phyloP scores from a whole-genome alignment of 1,139 yeast genomes.

The Kluyveromyces marxianus region DNA sequence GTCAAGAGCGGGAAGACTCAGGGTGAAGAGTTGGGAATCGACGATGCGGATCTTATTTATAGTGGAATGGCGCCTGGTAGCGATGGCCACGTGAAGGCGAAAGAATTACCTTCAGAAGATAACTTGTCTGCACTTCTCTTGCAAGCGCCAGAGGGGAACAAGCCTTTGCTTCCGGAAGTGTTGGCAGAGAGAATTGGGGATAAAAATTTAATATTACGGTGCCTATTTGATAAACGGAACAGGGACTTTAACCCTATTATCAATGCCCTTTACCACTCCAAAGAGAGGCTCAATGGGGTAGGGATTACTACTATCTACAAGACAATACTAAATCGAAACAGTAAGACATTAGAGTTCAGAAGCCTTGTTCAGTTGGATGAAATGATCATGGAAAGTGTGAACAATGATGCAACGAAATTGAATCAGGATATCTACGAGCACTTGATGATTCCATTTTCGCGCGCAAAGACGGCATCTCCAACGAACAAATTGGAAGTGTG shows the following conservation, averaged over 20 bases:
- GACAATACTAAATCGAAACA: constrained; percentile 43
- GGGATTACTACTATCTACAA: constrained; percentile 33
- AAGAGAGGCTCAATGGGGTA: constrained; percentile 39
- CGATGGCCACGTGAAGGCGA: constrained; percentile 1
- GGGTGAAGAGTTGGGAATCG: constrained; percentile 14
- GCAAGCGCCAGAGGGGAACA: constrained; percentile 11
- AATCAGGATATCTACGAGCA: constrained; percentile 37
- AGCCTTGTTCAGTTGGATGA: constrained; percentile 36
- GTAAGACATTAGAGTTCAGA: constrained; percentile 27
- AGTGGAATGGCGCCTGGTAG: constrained; percentile 13
- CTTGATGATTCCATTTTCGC: constrained; percentile 39
- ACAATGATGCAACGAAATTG: constrained; percentile 31
- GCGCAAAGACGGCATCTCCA: constrained; percentile 24
- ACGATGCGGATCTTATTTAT: constrained; percentile 30
- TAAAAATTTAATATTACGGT: constrained; percentile 35
- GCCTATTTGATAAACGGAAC: constrained; percentile 37
- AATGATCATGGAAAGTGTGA: constrained; percentile 27
- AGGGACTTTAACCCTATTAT: constrained; percentile 55
- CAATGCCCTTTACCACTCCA: constrained; percentile 34
- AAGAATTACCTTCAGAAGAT: constrained; percentile 2
- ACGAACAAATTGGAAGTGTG: constrained; percentile 30
- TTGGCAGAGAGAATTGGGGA: constrained; percentile 42
- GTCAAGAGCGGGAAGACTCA: constrained; percentile 5
- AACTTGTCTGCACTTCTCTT: constrained; percentile 18
- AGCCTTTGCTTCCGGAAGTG: constrained; percentile 36